Conservation (phyloP, 2,329 filamentous ascomycete genomes). For the Microdochium nivale region DNA sequence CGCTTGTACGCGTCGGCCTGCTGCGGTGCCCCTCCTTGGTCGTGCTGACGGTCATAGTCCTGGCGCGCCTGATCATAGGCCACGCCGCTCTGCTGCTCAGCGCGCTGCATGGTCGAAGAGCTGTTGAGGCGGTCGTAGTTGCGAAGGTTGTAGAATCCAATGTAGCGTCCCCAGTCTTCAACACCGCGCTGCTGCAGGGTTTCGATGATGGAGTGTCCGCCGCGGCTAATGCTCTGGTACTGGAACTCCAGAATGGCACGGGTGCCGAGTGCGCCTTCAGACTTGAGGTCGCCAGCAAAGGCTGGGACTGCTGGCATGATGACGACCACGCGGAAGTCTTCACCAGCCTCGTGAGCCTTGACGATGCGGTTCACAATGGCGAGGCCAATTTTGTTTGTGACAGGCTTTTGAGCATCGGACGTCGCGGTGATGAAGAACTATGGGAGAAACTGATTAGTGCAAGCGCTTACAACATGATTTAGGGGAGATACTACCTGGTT, state of each 20-base stretch:
- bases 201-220: conserved; percentile 71
- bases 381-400: conserved; percentile 69
- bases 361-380: conserved; percentile 72
- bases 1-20: conserved; percentile 45
- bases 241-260: conserved; percentile 86
- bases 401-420: conserved; percentile 57
- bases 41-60: conserved; percentile 44
- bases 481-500: conserved; percentile 42
- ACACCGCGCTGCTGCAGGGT: conserved; percentile 56
- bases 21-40: neutral
- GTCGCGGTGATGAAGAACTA: conserved; percentile 85
- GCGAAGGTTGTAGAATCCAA: conserved; percentile 77
- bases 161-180: conserved; percentile 60
- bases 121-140: conserved; percentile 79
- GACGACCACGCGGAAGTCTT: conserved; percentile 68
- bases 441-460: neutral
- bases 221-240: conserved; percentile 70
- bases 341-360: conserved; percentile 54
- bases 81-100: conserved; percentile 56
- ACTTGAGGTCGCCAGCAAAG: conserved; percentile 72
- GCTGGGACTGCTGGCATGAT: conserved; percentile 74
- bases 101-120: conserved; percentile 49
- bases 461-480: no score
- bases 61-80: conserved; percentile 57
- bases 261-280: conserved; percentile 65